Conservation (phyloP, 2,329 filamentous ascomycete genomes). For the Aspergillus transmontanensis region DNA sequence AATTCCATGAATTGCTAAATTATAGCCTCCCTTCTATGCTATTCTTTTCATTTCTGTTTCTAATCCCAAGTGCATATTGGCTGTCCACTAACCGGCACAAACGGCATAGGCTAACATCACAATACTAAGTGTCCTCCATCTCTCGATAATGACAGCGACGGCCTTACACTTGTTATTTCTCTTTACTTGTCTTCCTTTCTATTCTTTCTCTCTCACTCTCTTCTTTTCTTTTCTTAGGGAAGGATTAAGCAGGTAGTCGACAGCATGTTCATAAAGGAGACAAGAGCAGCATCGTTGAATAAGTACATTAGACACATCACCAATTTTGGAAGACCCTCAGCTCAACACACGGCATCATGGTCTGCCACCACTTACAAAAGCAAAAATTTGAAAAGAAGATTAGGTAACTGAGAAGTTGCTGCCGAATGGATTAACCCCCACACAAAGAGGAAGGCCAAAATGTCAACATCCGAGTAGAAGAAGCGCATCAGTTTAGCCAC, state of each 20-base stretch:
- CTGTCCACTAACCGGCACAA: background rate
- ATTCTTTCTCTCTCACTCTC: background rate
- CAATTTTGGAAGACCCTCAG: background rate
- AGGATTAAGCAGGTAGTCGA: background rate
- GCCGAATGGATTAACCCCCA: background rate
- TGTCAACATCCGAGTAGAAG: background rate
- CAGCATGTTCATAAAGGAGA: background rate
- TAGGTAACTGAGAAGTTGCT: background rate
- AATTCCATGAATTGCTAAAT: background rate
- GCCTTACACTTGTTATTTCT: background rate
- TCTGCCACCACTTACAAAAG: background rate
- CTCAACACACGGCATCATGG: background rate
- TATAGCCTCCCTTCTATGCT: background rate
- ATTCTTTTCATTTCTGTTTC: background rate
- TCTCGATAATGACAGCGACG: background rate
- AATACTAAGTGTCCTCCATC: background rate
- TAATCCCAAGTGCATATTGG: background rate
- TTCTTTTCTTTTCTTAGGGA: background rate
- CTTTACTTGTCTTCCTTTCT: background rate
- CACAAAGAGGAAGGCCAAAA: background rate
- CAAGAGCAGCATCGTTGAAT: slow-evolving; percentile 3
- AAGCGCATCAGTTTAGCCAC: slow-evolving; percentile 26
- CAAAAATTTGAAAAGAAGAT: slow-evolving; percentile 4
- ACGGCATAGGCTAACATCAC: background rate
- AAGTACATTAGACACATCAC: slow-evolving; percentile 16